Percentiles rank a stretch among this genome's conserved stretches.
Conservation (phyloP, 2,329 filamentous ascomycete genomes). For the Sarocladiaceae sp. region DNA sequence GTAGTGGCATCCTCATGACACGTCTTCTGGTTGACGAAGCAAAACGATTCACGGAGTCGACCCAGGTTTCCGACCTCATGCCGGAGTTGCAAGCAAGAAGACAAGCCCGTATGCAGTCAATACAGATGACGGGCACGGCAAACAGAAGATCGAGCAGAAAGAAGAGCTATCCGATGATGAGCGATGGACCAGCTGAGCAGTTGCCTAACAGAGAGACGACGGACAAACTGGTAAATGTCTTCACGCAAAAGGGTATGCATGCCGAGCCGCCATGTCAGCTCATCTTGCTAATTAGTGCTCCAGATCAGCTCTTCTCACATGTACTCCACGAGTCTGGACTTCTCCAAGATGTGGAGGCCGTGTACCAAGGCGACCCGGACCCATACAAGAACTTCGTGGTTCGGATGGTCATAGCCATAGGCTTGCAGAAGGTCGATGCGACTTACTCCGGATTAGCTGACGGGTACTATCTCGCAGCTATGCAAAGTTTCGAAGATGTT, state of each 20-base stretch:
- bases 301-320: slow-evolving; percentile 84
- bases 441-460: slow-evolving; percentile 91
- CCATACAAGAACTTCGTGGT: slow-evolving; percentile 83
- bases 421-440: slow-evolving; percentile 83
- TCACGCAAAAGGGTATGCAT: slow-evolving; percentile 69
- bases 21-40: slow-evolving; percentile 93
- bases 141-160: slow-evolving; percentile 46
- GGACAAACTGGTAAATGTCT: slow-evolving; percentile 76
- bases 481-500: slow-evolving; percentile 76
- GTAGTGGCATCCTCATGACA: slow-evolving; percentile 92
- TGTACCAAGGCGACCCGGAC: slow-evolving; percentile 70
- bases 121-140: slow-evolving; percentile 42
- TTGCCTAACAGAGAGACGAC: slow-evolving; percentile 70
- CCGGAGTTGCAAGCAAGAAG: slow-evolving; percentile 62
- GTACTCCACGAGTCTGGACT: slow-evolving; percentile 80
- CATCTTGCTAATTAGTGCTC: slow-evolving; percentile 12
- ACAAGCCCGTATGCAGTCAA: slow-evolving; percentile 50
- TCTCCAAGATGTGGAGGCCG: slow-evolving; percentile 67
- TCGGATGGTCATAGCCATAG: slow-evolving; percentile 89
- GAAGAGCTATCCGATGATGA: slow-evolving; percentile 89
- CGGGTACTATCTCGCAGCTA: slow-evolving; percentile 87
- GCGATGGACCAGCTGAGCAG: slow-evolving; percentile 69
- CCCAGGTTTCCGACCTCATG: slow-evolving; percentile 87
- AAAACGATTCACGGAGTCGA: slow-evolving; percentile 85
- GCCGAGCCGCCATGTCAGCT: not conserved